Base-by-base conservation (phyloP, 2,329 filamentous ascomycete genomes). In the Exutisphaerella laricina region DNA sequence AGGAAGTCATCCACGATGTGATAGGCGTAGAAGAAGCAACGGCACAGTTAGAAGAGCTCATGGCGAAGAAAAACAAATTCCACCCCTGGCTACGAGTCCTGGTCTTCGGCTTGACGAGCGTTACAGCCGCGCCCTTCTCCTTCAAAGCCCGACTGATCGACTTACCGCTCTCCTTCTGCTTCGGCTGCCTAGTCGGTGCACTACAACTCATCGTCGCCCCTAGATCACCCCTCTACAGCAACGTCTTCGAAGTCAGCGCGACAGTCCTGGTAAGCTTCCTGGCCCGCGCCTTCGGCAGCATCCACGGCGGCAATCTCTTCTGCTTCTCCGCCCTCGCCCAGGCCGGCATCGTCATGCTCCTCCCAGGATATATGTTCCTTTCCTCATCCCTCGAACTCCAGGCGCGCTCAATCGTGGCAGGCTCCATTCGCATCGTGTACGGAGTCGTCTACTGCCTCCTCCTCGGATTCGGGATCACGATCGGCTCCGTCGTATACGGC, bases 141-240 rank as follows among this genome's bases (percentile, higher is more conserved):
- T 94, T 92, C 58, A 71, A 80, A 43, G 85, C 84, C 2, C 77
- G 85, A 3, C 78, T 82, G 29, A 83, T 90, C 56, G 88, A 94
- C 60, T 69, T 92, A 45, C 85, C 85, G 0, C 75, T 89, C 20
- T 80, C 81, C 14, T 92, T 92, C 60, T 43, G 87, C 1, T 73
- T 94, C 0, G 87, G 88, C 2, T 82, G 78, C 56, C 68, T 89
- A 13, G 73, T 94, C 0, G 87, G 86, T 1, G 66, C 82, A 41
- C 69, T 94, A 36, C 85, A 92, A 57, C 76, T 90, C 7, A 76
- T 87, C 20, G 68, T 88, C 4, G 82, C 85, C 0, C 85, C 87
- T 0, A 78, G 73, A 16, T 90, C 86, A 10, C 80, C 85, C 31
- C 71, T 89, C 1, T 84, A 84, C 60, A 64, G 66, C 32, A 73